Evolutionary conservation across 2,329 filamentous ascomycete species (phyloP).

Genomic region (Ophiosphaerella korrae): DNA sequence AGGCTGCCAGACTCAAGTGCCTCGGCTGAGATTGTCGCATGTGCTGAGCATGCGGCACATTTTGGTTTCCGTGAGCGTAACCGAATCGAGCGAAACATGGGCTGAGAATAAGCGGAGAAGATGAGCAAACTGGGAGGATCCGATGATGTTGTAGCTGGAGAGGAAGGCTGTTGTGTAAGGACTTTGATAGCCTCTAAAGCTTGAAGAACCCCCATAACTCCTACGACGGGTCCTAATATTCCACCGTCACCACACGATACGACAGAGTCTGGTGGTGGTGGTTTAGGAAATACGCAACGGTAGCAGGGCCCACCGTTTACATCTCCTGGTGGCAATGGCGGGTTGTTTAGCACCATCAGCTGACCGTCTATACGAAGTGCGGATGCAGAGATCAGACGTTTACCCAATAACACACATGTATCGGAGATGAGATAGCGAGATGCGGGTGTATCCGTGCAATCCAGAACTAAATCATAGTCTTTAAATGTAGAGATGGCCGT

Average conservation of each 20-base stretch:
- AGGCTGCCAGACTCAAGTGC: slow-evolving; percentile 68
- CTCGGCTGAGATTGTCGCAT: slow-evolving; percentile 66
- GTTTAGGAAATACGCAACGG: slow-evolving; percentile 86
- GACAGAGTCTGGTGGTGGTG: slow-evolving; percentile 81
- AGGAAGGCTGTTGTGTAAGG: slow-evolving; percentile 56
- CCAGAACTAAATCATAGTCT: slow-evolving; percentile 81
- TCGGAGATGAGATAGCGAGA: slow-evolving; percentile 94
- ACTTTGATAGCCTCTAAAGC: slow-evolving; percentile 87
- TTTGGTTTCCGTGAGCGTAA: slow-evolving; percentile 71
- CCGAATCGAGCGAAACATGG: slow-evolving; percentile 73
- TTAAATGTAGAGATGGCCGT: slow-evolving; percentile 71
- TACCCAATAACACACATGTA: slow-evolving; percentile 77
- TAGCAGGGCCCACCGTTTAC: slow-evolving; percentile 80
- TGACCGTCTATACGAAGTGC: slow-evolving; percentile 89
- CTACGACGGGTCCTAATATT: slow-evolving; percentile 89
- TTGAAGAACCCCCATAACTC: slow-evolving; percentile 90
- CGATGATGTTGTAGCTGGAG: slow-evolving; percentile 3
- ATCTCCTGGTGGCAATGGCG: slow-evolving; percentile 66
- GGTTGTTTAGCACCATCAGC: slow-evolving; percentile 84
- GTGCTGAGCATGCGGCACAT: slow-evolving; percentile 77
- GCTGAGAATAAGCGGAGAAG: slow-evolving; percentile 60
- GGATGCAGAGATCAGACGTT: slow-evolving; percentile 85
- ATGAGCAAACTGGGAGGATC: slow-evolving; percentile 54
- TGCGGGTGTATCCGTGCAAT: slow-evolving; percentile 93
- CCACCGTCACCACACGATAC: slow-evolving; percentile 91